phyloP scores from a whole-genome alignment of 2,329 filamentous ascomycete species.

The Sclerotinia trifoliorum region DNA sequence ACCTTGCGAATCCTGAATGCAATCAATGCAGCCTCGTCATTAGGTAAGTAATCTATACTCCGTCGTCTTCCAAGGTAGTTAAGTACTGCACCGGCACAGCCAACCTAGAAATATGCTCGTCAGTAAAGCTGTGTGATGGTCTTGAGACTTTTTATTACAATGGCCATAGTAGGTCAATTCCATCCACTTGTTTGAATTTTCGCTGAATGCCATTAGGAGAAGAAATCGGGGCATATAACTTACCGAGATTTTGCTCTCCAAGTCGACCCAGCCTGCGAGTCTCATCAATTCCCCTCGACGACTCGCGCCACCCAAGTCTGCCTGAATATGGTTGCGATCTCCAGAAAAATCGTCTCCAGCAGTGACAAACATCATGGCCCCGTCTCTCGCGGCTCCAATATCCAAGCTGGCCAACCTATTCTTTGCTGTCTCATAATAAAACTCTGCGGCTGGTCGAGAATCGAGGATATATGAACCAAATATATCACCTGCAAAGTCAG shows the following conservation, averaged over 20 bases:
- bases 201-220: neutral
- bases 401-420: constrained; percentile 62
- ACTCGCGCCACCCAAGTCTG: constrained; percentile 47
- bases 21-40: constrained; percentile 52
- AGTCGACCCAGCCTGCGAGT: constrained; percentile 67
- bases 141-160: neutral
- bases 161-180: neutral
- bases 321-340: constrained; percentile 33
- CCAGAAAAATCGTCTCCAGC: constrained; percentile 48
- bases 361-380: constrained; percentile 60
- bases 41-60: constrained; percentile 60
- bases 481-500: constrained; percentile 39
- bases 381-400: constrained; percentile 44
- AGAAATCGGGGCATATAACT: constrained; percentile 29
- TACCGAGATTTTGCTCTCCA: constrained; percentile 71
- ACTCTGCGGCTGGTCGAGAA: constrained; percentile 68
- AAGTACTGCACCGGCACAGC: constrained; percentile 86
- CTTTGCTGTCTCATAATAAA: constrained; percentile 64
- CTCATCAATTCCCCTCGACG: constrained; percentile 64
- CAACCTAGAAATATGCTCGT: constrained; percentile 47
- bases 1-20: constrained; percentile 62
- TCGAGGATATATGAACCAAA: constrained; percentile 56
- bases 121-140: neutral
- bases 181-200: neutral
- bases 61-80: constrained; percentile 70